Evolutionary conservation across 2,329 filamentous ascomycete species (phyloP).

Genomic region (Coccinonectria pachysandricola): DNA sequence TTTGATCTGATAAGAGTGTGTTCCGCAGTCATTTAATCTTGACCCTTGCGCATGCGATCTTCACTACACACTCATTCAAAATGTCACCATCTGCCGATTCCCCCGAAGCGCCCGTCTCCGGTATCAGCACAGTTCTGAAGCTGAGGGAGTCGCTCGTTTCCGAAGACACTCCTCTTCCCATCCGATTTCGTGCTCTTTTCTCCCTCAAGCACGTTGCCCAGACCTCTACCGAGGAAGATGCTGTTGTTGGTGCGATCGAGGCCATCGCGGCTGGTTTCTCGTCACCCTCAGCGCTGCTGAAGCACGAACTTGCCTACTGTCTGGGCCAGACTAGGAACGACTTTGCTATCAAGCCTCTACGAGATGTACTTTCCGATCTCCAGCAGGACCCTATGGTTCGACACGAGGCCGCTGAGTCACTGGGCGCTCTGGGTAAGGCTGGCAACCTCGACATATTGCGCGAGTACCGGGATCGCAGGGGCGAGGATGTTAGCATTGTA

Average conservation of each 20-base stretch:
- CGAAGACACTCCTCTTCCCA: constrained; percentile 71
- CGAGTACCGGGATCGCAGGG: constrained; percentile 60
- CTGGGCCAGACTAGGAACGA: constrained; percentile 79
- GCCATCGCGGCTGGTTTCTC: constrained; percentile 82
- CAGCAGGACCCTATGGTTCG: constrained; percentile 90
- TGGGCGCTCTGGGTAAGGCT: constrained; percentile 73
- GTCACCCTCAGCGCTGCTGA: constrained; percentile 80
- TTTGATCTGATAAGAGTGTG: constrained; percentile 9
- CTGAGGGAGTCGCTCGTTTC: constrained; percentile 70
- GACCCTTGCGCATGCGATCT: constrained; percentile 6
- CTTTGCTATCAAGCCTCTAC: constrained; percentile 62
- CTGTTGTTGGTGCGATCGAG: constrained; percentile 44
- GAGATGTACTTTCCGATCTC: constrained; percentile 62
- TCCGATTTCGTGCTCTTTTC: constrained; percentile 93
- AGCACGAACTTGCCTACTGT: constrained; percentile 96
- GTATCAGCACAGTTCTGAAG: constrained; percentile 40
- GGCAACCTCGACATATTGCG: constrained; percentile 65
- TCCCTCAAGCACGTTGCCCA: constrained; percentile 90
- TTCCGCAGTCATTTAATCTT: constrained; percentile 5
- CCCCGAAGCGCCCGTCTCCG: constrained; percentile 11
- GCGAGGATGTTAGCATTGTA: constrained; percentile 70
- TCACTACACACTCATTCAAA: constrained; percentile 9
- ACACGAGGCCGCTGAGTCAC: constrained; percentile 91
- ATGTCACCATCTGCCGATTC: constrained; percentile 19
- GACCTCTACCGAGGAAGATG: constrained; percentile 51